A percentile compares a stretch with the other conserved stretches of the same genome.
These are phyloP conservation scores for Blastocystis sp. DNA, from an alignment of 352 stramenopile genomes.

Conservation along the genomic window DNA sequence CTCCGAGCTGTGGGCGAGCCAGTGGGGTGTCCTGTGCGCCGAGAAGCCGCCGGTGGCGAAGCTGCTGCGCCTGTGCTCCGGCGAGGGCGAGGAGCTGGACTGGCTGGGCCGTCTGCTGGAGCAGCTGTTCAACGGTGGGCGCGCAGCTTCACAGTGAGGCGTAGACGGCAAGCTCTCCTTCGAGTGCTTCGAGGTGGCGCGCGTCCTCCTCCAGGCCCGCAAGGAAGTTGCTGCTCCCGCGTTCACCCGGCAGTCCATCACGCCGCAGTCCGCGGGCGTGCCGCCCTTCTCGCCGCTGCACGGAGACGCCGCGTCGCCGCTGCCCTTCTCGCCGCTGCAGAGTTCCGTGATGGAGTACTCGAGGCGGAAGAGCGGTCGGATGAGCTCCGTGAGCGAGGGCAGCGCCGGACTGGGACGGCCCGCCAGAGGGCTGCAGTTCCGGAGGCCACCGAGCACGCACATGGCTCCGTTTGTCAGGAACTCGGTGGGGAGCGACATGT, in stretches of 20 bases:
- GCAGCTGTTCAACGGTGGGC: conserved; percentile 14
- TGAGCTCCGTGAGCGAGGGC: not conserved
- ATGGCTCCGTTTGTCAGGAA: not conserved
- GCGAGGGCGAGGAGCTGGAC: conserved; percentile 19
- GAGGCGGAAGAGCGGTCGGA: not conserved
- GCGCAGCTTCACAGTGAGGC: not conserved
- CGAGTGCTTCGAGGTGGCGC: not conserved
- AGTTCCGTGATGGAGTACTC: not conserved
- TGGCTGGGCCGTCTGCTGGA: conserved; percentile 4
- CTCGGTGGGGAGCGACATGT: conserved; percentile 36
- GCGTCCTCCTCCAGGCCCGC: not conserved
- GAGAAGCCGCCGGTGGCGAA: conserved; percentile 7
- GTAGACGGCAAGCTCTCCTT: conserved; percentile 13
- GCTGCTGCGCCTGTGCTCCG: not conserved
- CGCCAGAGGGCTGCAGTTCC: not conserved
- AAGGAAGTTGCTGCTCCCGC: not conserved
- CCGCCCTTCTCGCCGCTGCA: not conserved
- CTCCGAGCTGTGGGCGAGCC: not conserved
- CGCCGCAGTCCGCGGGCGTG: not conserved
- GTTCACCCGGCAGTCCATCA: not conserved
- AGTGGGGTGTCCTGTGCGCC: not conserved
- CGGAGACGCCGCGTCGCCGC: not conserved
- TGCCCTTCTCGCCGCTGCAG: conserved; percentile 25
- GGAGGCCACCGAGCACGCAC: not conserved
- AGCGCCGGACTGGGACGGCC: not conserved